Base-by-base conservation (phyloP, 1,139 yeast species). In the Suhomyces wounanorum region DNA sequence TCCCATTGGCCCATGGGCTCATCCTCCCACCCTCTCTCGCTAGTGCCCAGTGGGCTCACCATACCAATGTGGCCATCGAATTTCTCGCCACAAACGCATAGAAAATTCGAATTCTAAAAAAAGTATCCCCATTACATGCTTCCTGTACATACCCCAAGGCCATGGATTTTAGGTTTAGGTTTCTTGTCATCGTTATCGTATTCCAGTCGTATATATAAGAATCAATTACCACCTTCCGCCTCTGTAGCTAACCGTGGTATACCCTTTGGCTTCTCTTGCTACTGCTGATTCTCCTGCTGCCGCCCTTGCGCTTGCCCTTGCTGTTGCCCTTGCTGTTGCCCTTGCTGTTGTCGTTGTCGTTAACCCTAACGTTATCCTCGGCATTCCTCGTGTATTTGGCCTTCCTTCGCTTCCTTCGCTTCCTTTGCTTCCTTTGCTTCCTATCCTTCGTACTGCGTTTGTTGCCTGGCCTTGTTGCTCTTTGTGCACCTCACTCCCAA, bases 161-260 rank as follows among this genome's bases (percentile, higher is more conserved):
- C 40, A 11, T 25, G 42, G n/a, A n/a, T n/a, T n/a, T n/a, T n/a
- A 16, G 17, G 2, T 25, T 40, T 13, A n/a, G 10, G 17, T 14
- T 25, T 25, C 16, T 37, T 37, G 25, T 37, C 16, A 33, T 25
- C 45, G 41, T 40, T 46, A 46, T 46, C 49, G 49, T 41, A 42
- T 46, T 41, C 49, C 25, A 16, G 25, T 37, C 49, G 49, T 47
- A 47, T 47, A 45, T 40, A 47, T 41, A 33, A 33, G 37, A 33
- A 33, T 14, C 18, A 33, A 33, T 33, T 18, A 14, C 37, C 37
- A 16, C 37, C 13, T 33, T 7, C 8, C 2, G 18, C 11, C 21
- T 4, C 3, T 6, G 37, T 7, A 14, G 17, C 18, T 7, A 33
- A 33, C 36, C 4, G 36, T 33, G 36, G 36, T 33, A 17, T n/a